Evolutionary conservation across 1,139 yeast genomes (phyloP).

Genomic region (Candida smagusa): DNA sequence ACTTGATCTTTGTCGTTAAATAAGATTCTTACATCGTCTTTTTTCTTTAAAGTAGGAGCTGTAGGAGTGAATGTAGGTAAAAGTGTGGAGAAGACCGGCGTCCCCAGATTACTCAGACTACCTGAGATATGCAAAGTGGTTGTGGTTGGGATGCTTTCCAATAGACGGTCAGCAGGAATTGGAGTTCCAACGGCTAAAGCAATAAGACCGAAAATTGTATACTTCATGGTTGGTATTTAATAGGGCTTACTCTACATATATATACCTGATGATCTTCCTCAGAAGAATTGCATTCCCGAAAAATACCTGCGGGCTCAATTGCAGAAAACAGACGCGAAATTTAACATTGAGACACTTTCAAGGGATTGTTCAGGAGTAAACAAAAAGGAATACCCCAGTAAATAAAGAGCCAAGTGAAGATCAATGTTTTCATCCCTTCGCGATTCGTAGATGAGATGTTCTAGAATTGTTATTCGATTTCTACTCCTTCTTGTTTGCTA

Average conservation of each 20-base stretch:
- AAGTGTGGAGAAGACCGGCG: slow-evolving; percentile 16
- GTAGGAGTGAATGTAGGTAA: slow-evolving; percentile 20
- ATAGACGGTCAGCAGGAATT: slow-evolving; percentile 23
- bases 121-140: neutral
- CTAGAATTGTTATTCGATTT: too few relatives aligned
- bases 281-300: too few relatives aligned
- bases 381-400: too few relatives aligned
- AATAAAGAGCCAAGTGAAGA: too few relatives aligned
- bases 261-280: too few relatives aligned
- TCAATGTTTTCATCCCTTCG: too few relatives aligned
- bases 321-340: too few relatives aligned
- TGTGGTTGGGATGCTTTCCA: slow-evolving; percentile 13
- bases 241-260: neutral
- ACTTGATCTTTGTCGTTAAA: slow-evolving; percentile 13
- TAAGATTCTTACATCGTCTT: slow-evolving; percentile 11
- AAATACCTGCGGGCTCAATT: too few relatives aligned
- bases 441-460: too few relatives aligned
- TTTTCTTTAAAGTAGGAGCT: slow-evolving; percentile 9
- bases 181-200: slow-evolving; percentile 18
- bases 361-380: too few relatives aligned
- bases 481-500: too few relatives aligned
- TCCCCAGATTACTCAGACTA: neutral
- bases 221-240: slow-evolving; percentile 5
- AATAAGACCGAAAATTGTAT: slow-evolving; percentile 1
- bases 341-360: too few relatives aligned